Conservation (phyloP, 1,284 basidiomycete genomes). For the Mycosarcoma maydis region DNA sequence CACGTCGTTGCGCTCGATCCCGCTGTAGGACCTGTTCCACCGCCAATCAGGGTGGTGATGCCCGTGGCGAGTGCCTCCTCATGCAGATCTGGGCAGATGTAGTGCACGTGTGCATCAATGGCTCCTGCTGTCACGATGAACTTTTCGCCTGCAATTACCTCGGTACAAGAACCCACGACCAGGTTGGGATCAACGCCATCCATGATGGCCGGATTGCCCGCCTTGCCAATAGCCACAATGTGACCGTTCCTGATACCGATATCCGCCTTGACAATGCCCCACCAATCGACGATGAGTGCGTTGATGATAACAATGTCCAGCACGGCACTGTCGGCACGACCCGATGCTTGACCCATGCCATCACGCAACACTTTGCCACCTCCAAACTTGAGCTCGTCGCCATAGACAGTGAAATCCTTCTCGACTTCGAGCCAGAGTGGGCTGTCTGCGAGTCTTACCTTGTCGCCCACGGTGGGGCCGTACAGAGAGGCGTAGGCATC, state of each 20-base stretch:
- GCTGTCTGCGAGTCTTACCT: constrained; percentile 87
- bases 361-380: constrained; percentile 72
- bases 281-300: constrained; percentile 92
- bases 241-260: constrained; percentile 87
- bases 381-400: constrained; percentile 95
- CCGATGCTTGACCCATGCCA: constrained; percentile 80
- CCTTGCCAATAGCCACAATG: constrained; percentile 91
- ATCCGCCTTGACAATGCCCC: constrained; percentile 97
- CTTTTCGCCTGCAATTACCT: constrained; percentile 91
- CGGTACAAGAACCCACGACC: constrained; percentile 58
- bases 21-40: constrained; percentile 85
- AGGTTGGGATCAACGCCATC: constrained; percentile 79
- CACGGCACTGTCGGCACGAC: constrained; percentile 75
- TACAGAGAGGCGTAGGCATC: constrained; percentile 61
- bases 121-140: constrained; percentile 92
- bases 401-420: constrained; percentile 81
- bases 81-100: constrained; percentile 90
- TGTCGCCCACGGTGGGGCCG: constrained; percentile 91
- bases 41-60: constrained; percentile 68
- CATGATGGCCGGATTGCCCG: constrained; percentile 96
- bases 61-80: constrained; percentile 72
- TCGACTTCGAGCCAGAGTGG: constrained; percentile 93
- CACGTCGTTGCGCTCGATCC: constrained; percentile 95
- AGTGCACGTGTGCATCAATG: constrained; percentile 83
- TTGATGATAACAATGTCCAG: constrained; percentile 95